Conservation (phyloP, 768 basidiomycete genomes). For the Kwoniella sp. region DNA sequence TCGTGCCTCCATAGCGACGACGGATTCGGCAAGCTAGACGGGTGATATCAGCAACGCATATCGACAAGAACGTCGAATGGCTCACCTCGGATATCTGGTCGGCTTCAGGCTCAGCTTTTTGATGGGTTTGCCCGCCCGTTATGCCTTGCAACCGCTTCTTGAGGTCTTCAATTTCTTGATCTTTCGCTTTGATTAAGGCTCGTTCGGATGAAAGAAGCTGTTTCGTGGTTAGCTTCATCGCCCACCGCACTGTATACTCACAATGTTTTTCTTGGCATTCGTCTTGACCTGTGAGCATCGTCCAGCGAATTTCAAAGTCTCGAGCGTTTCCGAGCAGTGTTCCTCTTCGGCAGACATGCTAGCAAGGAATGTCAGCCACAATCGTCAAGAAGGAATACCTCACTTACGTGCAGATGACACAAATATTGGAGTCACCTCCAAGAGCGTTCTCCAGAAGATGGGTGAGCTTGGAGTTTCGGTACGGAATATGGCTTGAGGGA, state of each 20-base stretch:
- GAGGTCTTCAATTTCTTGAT: constrained; percentile 54
- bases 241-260: constrained; percentile 23
- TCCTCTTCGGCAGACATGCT: constrained; percentile 52
- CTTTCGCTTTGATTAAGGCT: constrained; percentile 53
- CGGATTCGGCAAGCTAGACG: constrained; percentile 48
- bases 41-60: no score
- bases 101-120: background rate
- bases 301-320: constrained; percentile 56
- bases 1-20: constrained; percentile 50
- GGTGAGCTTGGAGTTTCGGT: constrained; percentile 57
- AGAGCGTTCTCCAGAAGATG: constrained; percentile 56
- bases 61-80: no score
- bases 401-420: constrained; percentile 56
- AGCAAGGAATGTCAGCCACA: background rate
- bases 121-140: constrained; percentile 5
- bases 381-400: background rate
- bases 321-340: constrained; percentile 53
- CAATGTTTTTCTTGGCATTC: constrained; percentile 53
- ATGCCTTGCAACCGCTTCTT: constrained; percentile 37
- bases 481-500: constrained; percentile 49
- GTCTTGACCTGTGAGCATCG: constrained; percentile 56
- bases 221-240: background rate
- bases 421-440: constrained; percentile 55
- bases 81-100: constrained; percentile 16
- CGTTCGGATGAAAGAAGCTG: constrained; percentile 50